Evolutionary conservation across 768 basidiomycete genomes (phyloP), one percentile per base, ranked within the genome.

Genomic region (Collybiopsis confluens): DNA sequence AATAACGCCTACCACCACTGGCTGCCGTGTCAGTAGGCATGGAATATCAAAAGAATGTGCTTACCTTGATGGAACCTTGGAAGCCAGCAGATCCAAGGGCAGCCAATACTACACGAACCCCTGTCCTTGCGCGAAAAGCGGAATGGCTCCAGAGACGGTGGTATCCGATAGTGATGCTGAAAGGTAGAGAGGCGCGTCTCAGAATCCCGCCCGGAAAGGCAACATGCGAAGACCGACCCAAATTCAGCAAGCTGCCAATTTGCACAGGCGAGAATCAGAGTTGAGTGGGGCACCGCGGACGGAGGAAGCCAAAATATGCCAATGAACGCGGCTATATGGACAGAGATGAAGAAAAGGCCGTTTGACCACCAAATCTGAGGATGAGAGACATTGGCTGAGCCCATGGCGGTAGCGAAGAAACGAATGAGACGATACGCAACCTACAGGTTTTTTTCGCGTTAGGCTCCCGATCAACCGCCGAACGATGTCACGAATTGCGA

Each of bases 71-170:
- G 40, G 85, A 88, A 2, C 89, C 90, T 62, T 91, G 89, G 59
- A 90, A 87, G 0, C 82, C 89, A 45, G 84, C 78, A 3, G 84
- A 80, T 1, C 90, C 89, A 64, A 90, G 69, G 26, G 78, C 67
- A 18, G 88, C 85, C 28, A 91, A 69, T 20, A 78, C 66, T 4
- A 83, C 59, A 10, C 88, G 75, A 37, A 88, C 78, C 9, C 71
- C 72, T 16, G 78, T 53, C 1, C 70, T 70, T 4, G 88, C 88
- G 18, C 76, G 75, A 65, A 88, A 90, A 1, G 87, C 75, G 3
- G 80, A 77, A 61, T 90, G 89, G 4, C 88, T 88, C 67, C 85
- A 90, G n/a, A 91, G 68, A 35, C 88, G 77, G 63, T 90, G 88
- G 64, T 90, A 90, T 1, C 88, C 88, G 59, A 87, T 73, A 2